Evolutionary conservation across 2,329 filamentous ascomycete genomes (phyloP).

Genomic region (Fusarium musae): DNA sequence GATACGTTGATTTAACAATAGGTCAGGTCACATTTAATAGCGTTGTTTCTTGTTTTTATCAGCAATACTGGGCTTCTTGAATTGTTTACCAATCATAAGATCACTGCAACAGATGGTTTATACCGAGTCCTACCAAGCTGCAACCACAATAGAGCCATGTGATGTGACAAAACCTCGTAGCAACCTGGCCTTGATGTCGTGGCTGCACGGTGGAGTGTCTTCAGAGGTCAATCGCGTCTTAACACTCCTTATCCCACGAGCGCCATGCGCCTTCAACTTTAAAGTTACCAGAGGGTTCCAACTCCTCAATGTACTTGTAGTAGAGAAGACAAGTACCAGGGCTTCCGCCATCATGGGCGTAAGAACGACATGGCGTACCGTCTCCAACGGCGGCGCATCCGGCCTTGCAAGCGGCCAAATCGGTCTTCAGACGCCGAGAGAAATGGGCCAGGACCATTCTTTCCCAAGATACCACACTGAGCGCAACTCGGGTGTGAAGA

Average conservation of each 20-base stretch:
- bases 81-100: too few relatives aligned
- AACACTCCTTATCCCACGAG: not conserved
- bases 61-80: not conserved
- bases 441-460: not conserved
- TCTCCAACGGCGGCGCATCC: not conserved
- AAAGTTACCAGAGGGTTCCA: not conserved
- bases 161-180: fast-evolving
- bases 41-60: not conserved
- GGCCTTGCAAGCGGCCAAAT: not conserved
- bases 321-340: not conserved
- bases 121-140: fast-evolving
- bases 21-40: not conserved
- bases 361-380: not conserved
- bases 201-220: not conserved
- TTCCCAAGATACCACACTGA: not conserved
- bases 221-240: not conserved
- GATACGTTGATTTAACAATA: too few relatives aligned
- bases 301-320: not conserved
- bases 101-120: too few relatives aligned
- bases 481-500: not conserved
- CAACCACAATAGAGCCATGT: not conserved
- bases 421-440: not conserved
- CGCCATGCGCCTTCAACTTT: not conserved
- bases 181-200: not conserved
- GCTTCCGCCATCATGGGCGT: not conserved